A percentile compares a stretch with the other conserved stretches of the same genome.
These are phyloP conservation scores for Psilocybe azurescens DNA, from an alignment of 768 basidiomycete species.

Conservation along the genomic window DNA sequence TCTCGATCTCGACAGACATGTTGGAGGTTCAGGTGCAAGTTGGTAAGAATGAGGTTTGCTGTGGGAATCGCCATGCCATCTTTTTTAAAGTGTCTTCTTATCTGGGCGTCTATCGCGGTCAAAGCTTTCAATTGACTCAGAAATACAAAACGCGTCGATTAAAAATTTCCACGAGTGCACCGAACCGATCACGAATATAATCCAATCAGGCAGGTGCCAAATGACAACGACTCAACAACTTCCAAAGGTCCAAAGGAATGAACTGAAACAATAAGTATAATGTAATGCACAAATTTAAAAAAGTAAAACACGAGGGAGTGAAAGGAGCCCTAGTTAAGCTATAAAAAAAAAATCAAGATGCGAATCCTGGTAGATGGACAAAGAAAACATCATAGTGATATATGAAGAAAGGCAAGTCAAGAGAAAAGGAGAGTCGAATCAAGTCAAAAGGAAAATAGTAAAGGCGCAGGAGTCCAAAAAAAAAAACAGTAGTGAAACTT, in stretches of 20 bases:
- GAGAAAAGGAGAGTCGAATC: background rate
- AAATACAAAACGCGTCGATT: background rate
- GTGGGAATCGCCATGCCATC: constrained; percentile 14
- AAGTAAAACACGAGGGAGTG: background rate
- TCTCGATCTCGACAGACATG: constrained; percentile 12
- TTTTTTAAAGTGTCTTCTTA: constrained; percentile 6
- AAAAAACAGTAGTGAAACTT: background rate
- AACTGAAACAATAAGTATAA: background rate
- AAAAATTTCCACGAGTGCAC: constrained; percentile 7
- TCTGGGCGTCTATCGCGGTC: constrained; percentile 23
- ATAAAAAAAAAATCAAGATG: constrained; percentile 1
- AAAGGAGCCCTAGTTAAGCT: constrained; percentile 1
- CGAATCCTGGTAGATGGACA: constrained; percentile 2
- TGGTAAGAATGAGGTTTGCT: background rate
- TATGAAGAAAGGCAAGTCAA: background rate
- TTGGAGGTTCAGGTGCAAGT: constrained; percentile 5
- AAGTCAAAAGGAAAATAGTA: background rate
- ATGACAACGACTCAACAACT: background rate
- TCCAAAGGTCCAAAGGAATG: background rate
- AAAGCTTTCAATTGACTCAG: background rate
- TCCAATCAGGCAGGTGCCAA: background rate
- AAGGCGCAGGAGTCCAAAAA: background rate
- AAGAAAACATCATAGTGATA: constrained; percentile 9
- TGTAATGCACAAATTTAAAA: background rate
- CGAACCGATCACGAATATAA: background rate